Percentiles rank a stretch among this genome's conserved stretches.
Conservation (phyloP, 257 asterid species). For the Nicotiana undulata region DNA sequence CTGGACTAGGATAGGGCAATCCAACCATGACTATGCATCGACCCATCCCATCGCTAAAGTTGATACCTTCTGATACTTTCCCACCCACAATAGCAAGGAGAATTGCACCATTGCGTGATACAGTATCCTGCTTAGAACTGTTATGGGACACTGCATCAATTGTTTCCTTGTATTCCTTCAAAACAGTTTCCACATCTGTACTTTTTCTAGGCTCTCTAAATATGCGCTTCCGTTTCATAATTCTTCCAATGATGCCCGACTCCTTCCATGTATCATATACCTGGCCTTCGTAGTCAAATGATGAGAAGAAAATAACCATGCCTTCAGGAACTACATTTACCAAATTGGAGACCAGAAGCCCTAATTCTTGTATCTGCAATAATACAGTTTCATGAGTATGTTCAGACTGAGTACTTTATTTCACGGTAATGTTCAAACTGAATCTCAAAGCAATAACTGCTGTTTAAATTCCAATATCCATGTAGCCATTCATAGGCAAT, state of each 20-base stretch:
- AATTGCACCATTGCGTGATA: constrained; percentile 66
- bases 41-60: constrained; percentile 88
- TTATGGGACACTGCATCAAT: constrained; percentile 34
- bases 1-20: constrained; percentile 90
- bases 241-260: constrained; percentile 72
- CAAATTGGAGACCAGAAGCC: constrained; percentile 74
- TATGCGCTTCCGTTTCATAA: constrained; percentile 58
- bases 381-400: constrained; percentile 10
- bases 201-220: constrained; percentile 91
- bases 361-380: constrained; percentile 78
- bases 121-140: constrained; percentile 12
- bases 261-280: constrained; percentile 75
- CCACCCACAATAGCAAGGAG: constrained; percentile 97
- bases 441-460: neutral
- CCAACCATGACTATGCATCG: constrained; percentile 97
- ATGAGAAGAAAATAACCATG: constrained; percentile 83
- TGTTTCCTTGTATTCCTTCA: constrained; percentile 67
- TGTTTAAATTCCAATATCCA: neutral
- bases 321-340: constrained; percentile 83
- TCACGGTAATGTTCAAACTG: constrained; percentile 1
- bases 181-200: constrained; percentile 65
- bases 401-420: neutral
- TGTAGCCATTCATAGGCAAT: neutral
- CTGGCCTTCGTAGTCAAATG: constrained; percentile 75
- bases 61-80: constrained; percentile 94